Evolutionary conservation across 73 alveolate species (phyloP).

Genomic region (Loxodes magnus): DNA sequence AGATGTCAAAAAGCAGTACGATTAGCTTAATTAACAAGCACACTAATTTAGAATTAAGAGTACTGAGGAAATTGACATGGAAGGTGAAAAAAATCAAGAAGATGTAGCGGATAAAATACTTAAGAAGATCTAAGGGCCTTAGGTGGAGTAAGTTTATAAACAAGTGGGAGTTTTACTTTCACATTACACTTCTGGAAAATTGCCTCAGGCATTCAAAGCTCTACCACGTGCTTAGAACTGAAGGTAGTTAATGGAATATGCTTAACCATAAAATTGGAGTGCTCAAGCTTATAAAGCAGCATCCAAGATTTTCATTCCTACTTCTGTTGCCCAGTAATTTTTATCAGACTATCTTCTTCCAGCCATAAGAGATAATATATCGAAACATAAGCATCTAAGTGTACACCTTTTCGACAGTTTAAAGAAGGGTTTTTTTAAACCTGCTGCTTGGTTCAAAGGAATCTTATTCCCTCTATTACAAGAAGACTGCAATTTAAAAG

Average conservation of each 20-base stretch:
- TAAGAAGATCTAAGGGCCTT: no score
- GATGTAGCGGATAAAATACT: no score
- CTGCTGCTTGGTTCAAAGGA: conserved; percentile 88
- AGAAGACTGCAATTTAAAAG: conserved; percentile 64
- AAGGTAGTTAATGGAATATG: conserved; percentile 67
- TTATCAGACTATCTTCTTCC: neutral
- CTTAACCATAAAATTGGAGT: conserved; percentile 85
- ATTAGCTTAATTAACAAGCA: no score
- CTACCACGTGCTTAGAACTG: conserved; percentile 78
- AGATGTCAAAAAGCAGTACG: no score
- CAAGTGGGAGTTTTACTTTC: conserved; percentile 57
- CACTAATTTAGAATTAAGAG: no score
- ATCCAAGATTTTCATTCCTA: conserved; percentile 24
- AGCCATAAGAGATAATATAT: conserved; percentile 35
- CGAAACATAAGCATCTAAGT: conserved; percentile 69
- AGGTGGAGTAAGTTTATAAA: conserved; percentile 69
- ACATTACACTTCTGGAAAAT: conserved; percentile 63
- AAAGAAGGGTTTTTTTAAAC: conserved; percentile 77
- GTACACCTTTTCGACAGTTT: conserved; percentile 66
- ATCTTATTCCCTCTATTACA: conserved; percentile 64
- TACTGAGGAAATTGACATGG: no score
- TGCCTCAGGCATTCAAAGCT: conserved; percentile 77
- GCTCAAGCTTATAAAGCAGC: conserved; percentile 75
- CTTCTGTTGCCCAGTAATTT: conserved; percentile 4
- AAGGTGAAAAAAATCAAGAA: no score